Percentiles rank a stretch among this genome's conserved stretches.
phyloP scores from a whole-genome alignment of 257 asterid species.

The Linaria vulgaris region DNA sequence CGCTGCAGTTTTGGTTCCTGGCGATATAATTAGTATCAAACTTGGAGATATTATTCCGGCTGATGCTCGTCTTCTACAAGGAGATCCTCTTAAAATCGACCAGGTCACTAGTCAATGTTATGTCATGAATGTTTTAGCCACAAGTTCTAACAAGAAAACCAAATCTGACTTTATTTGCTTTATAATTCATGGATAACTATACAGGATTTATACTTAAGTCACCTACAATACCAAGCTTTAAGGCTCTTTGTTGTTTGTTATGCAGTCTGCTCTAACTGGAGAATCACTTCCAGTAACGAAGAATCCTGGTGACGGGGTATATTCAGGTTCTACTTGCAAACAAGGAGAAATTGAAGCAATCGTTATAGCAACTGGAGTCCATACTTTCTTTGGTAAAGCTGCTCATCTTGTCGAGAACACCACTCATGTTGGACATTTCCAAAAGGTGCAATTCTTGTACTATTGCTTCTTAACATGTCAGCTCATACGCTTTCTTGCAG shows the following conservation, averaged over 20 bases:
- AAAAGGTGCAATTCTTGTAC: conserved; percentile 32
- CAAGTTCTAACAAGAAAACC: neutral
- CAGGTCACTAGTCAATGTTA: conserved; percentile 26
- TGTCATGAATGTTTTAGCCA: neutral
- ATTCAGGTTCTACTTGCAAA: conserved; percentile 53
- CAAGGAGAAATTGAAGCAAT: conserved; percentile 54
- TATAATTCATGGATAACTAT: neutral
- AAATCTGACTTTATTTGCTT: conserved; percentile 2
- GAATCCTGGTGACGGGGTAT: conserved; percentile 46
- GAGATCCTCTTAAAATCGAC: conserved; percentile 48
- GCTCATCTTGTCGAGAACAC: conserved; percentile 60
- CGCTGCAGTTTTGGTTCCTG: conserved; percentile 41
- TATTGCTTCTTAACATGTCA: too few relatives aligned
- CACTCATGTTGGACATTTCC: conserved; percentile 49
- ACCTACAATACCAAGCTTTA: neutral
- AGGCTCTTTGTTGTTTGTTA: neutral
- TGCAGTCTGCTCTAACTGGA: conserved; percentile 54
- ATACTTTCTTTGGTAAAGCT: conserved; percentile 55
- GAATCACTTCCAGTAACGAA: conserved; percentile 54
- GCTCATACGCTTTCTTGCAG: too few relatives aligned
- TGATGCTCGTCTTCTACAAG: conserved; percentile 45
- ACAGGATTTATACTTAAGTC: conserved; percentile 2
- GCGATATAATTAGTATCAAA: conserved; percentile 37
- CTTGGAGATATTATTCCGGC: conserved; percentile 50
- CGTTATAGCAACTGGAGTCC: conserved; percentile 54